Evolutionary conservation across 2,329 filamentous ascomycete species (phyloP), one percentile per base, ranked within the genome.

Genomic region (Xylaria sp.): DNA sequence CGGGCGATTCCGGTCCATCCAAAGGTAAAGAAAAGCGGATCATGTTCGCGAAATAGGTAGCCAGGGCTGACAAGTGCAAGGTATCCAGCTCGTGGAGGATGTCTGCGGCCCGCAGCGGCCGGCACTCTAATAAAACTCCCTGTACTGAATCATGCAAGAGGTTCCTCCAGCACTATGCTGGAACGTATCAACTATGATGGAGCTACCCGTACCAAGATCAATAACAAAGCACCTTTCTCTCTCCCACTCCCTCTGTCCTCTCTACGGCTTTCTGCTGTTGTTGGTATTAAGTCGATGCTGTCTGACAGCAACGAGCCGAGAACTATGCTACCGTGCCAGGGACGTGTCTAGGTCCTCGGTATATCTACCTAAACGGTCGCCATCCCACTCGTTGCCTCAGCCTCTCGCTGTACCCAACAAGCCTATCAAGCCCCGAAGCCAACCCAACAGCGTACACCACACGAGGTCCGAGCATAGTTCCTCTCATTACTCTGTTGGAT

Each of bases 191-290:
- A n/a, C n/a, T n/a, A n/a, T n/a, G n/a, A n/a, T n/a, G n/a, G n/a
- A n/a, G n/a, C n/a, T n/a, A n/a, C n/a, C n/a, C n/a, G n/a, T n/a
- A n/a, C n/a, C n/a, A n/a, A n/a, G n/a, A n/a, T n/a, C n/a, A n/a
- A n/a, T n/a, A 56, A 58, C 59, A 52, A 52, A 48, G 58, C 59
- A 60, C 55, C 50, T 59, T 61, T 59, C 58, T 56, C 50, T 54
- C n/a, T n/a, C n/a, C n/a, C n/a, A n/a, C n/a, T n/a, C n/a, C n/a
- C n/a, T n/a, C 45, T 45, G 54, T 41, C 24, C 24, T 42, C 39
- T 52, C 29, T 51, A 38, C 39, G 54, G 49, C 38, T 60, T 51
- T 41, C 55, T 47, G 44, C 43, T 50, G 48, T 54, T n/a, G n/a
- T n/a, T n/a, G n/a, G n/a, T n/a, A n/a, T n/a, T 56, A 59, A 55